Evolutionary conservation across 2,329 filamentous ascomycete species (phyloP), one percentile per base, ranked within the genome.

Genomic region (Cordyceps militaris): DNA sequence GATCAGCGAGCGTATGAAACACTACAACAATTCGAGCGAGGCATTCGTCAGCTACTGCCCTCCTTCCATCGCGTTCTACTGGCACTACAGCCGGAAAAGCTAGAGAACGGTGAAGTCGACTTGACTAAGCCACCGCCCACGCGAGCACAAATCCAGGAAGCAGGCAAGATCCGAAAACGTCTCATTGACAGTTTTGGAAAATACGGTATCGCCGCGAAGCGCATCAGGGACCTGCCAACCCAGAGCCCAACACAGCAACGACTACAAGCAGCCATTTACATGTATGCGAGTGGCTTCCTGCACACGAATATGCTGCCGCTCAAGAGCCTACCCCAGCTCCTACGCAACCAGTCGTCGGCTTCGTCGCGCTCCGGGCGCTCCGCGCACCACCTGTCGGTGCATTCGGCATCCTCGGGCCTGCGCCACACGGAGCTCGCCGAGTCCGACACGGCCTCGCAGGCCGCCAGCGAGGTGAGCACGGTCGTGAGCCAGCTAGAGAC

Each of bases 281-380:
- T 87, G 38, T 87, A 92, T 63, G 89, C 91, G 1, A 91, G 87
- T 54, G 81, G 82, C 50, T 97, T 97, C 65, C 74, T 97, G 4
- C 91, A 96, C 66, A 80, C 91, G 4, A 90, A 97, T 66, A 95
- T 97, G 89, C 79, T 97, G 9, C 91, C 92, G 0, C 76, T 97
- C 14, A 95, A 90, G 68, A 83, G 83, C 28, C 75, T 91, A 0
- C 88, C 88, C 0, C 82, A 84, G 43, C 76, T 91, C 62, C 76
- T 91, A 16, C 76, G 75, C 54, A 73, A 74, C 8, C 71, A 73
- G 3, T 74, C 74, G 43, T 67, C 66, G n/a, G n/a, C n/a, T n/a
- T 3, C 63, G 70, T 1, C 50, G 61, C 1, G 60, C 34, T 6
- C 34, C 70, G 2, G n/a, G n/a, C 66, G 68, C 13, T 65, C 66